Conservation (phyloP, 208 protist genomes). For the Acanthamoeba triangularis region DNA sequence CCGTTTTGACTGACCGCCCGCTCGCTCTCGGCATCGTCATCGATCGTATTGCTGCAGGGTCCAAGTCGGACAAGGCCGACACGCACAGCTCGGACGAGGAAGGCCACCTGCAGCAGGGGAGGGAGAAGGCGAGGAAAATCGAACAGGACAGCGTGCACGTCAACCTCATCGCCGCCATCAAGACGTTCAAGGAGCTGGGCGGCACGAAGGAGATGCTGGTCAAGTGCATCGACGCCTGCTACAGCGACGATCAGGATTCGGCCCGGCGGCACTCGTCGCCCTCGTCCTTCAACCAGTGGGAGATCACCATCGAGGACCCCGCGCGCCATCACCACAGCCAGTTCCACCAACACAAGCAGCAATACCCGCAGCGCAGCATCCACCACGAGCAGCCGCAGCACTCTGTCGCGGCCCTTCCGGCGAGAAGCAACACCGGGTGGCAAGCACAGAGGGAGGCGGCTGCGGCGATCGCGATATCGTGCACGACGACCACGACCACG, state of each 20-base stretch:
- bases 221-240: constrained; percentile 23
- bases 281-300: background rate
- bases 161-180: constrained; percentile 59
- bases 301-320: constrained; percentile 25
- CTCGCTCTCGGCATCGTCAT: background rate
- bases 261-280: background rate
- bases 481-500: background rate
- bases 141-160: constrained; percentile 41
- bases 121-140: background rate
- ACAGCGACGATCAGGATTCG: background rate
- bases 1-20: background rate
- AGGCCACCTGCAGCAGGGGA: background rate
- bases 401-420: no score
- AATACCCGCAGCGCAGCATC: background rate
- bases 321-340: background rate
- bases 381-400: background rate
- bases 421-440: background rate
- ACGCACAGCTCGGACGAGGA: background rate
- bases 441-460: background rate
- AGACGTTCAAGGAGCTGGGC: constrained; percentile 34
- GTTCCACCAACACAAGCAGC: background rate
- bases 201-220: constrained; percentile 38
- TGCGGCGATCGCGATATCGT: background rate
- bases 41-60: background rate
- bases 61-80: background rate